Percentiles rank a stretch among this genome's conserved stretches.
Evolutionary conservation across 768 basidiomycete genomes (phyloP).

Genomic region (Podaxis rugospora): DNA sequence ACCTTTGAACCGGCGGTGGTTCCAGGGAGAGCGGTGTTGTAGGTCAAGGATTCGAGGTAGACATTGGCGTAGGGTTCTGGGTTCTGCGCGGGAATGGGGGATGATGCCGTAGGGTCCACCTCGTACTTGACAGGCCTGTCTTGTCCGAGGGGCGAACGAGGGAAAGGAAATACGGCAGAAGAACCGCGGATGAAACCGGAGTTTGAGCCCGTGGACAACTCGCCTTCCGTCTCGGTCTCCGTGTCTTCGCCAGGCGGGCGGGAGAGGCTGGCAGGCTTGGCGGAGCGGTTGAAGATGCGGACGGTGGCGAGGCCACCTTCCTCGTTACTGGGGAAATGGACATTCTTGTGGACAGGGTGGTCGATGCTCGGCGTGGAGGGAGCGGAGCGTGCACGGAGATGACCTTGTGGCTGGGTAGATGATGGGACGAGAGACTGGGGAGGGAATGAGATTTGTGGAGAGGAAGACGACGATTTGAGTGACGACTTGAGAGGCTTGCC

Average conservation of each 20-base stretch:
- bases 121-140: slow-evolving; percentile 14
- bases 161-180: slow-evolving; percentile 2
- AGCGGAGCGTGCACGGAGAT: slow-evolving; percentile 39
- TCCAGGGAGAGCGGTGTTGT: slow-evolving; percentile 11
- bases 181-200: slow-evolving; percentile 3
- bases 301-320: slow-evolving; percentile 59
- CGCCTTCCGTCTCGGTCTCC: slow-evolving; percentile 33
- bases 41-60: slow-evolving; percentile 25
- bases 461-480: slow-evolving; percentile 49
- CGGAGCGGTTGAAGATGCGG: slow-evolving; percentile 59
- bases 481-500: slow-evolving; percentile 88
- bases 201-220: slow-evolving; percentile 13
- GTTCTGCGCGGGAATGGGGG: slow-evolving; percentile 22
- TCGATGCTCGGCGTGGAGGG: slow-evolving; percentile 46
- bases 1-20: background rate
- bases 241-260: slow-evolving; percentile 35
- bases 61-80: slow-evolving; percentile 24
- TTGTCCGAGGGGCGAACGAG: slow-evolving; percentile 8
- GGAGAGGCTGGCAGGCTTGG: slow-evolving; percentile 58
- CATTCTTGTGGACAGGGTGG: slow-evolving; percentile 58
- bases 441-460: slow-evolving; percentile 36
- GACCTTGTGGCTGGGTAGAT: slow-evolving; percentile 10
- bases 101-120: slow-evolving; percentile 19
- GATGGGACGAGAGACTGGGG: background rate
- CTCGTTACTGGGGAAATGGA: slow-evolving; percentile 78